Base-by-base conservation (phyloP, 2,329 filamentous ascomycete genomes). In the Colletotrichum lini region DNA sequence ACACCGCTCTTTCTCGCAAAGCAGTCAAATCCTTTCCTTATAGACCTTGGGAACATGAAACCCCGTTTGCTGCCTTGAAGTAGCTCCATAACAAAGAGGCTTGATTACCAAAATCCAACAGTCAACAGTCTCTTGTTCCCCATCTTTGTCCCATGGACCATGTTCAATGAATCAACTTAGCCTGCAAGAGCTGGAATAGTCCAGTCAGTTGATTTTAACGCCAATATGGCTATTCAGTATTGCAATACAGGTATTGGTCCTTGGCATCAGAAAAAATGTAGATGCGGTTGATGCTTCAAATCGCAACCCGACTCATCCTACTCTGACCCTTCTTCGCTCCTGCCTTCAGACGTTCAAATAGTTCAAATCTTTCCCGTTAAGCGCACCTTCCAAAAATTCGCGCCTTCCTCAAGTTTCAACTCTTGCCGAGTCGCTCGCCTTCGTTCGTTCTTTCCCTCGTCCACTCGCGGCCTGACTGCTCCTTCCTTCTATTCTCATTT, bases 1-100 rank as follows among this genome's bases (percentile, higher is more conserved):
- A 13, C 26, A 0, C 12, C 8, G 16, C 18, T n/a, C 0, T 3
- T n/a, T 38, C 2, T 18, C 1, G 0, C 10, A 13, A 23, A 10
- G 9, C 8, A 49, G 6, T 10, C 35, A 38, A 38, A 3, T 9
- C 2, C 2, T 38, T 38, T 38, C 8, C 35, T 53, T 35, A 18
- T 1, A n/a, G 18, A 12, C 16, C 10, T 54, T 35, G 26, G 7
- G 15, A n/a, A 26, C n/a, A 38, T 10, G 9, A 38, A n/a, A 5
- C 26, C 6, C 26, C 26, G 16, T 35, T n/a, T 18, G 9, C 16
- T 12, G 26, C 13, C 4, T n/a, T n/a, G 8, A 54, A 16, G 6
- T 13, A 8, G 4, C 2, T 1, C 0, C 15, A 10, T 2, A 18
- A 35, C 26, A 53, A 53, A 53, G 50, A 18, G 15, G 15, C 4